These are phyloP conservation scores for Venturia oleaginea DNA, from an alignment of 2,329 filamentous ascomycete genomes.

Conservation along the genomic window DNA sequence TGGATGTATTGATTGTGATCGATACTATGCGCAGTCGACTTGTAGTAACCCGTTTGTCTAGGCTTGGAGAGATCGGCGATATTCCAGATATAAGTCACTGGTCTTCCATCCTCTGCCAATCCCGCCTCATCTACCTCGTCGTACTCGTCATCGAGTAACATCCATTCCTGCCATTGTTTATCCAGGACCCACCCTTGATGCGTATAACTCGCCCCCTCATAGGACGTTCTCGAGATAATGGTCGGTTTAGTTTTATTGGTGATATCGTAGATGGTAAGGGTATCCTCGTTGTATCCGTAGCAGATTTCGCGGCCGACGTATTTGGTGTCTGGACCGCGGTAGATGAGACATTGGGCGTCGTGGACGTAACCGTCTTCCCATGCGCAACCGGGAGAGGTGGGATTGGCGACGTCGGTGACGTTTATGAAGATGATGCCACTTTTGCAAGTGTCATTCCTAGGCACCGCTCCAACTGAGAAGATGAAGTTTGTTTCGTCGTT, in stretches of 20 bases:
- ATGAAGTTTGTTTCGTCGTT: constrained; percentile 36
- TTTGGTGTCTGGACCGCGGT: constrained; percentile 41
- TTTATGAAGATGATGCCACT: constrained; percentile 52
- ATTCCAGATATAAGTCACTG: constrained; percentile 44
- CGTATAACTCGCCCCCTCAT: constrained; percentile 49
- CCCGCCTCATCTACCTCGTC: constrained; percentile 37
- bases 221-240: constrained; percentile 45
- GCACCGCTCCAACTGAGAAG: constrained; percentile 37
- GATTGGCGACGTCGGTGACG: constrained; percentile 44
- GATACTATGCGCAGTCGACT: constrained; percentile 33
- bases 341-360: constrained; percentile 51
- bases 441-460: constrained; percentile 37
- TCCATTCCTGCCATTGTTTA: constrained; percentile 33
- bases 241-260: constrained; percentile 38
- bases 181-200: constrained; percentile 50
- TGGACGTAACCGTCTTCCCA: constrained; percentile 48
- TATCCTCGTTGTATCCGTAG: constrained; percentile 48
- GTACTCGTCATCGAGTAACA: constrained; percentile 44
- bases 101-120: constrained; percentile 33
- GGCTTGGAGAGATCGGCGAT: constrained; percentile 35
- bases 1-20: constrained; percentile 44
- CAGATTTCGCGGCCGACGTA: constrained; percentile 46
- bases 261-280: constrained; percentile 43
- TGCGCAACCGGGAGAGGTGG: constrained; percentile 45
- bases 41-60: constrained; percentile 36